phyloP scores from a whole-genome alignment of 2,329 filamentous ascomycete species.

The Capronia epimyces region DNA sequence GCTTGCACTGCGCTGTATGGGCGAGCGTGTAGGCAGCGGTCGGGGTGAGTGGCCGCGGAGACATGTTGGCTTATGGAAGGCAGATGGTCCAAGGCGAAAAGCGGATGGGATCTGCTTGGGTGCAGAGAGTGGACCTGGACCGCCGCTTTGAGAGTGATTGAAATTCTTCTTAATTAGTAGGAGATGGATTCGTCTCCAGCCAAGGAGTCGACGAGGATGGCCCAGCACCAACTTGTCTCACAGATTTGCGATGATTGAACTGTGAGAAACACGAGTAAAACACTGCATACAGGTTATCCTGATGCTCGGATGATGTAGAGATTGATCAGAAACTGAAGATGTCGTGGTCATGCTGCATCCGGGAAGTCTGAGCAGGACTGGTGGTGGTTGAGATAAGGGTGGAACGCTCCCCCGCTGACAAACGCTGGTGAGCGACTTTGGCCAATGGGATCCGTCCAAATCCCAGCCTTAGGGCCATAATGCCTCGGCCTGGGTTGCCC shows the following conservation, averaged over 20 bases:
- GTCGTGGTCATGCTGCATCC: background rate
- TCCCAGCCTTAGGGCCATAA: background rate
- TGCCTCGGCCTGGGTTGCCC: too few relatives aligned
- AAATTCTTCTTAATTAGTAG: too few relatives aligned
- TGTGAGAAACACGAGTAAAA: too few relatives aligned
- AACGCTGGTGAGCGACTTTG: background rate
- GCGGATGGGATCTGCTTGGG: too few relatives aligned
- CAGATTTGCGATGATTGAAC: too few relatives aligned
- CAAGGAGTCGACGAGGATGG: too few relatives aligned
- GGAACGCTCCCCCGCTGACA: background rate
- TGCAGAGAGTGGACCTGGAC: too few relatives aligned
- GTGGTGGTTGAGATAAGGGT: background rate
- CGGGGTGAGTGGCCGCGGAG: constrained; percentile 11
- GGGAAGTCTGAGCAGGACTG: background rate
- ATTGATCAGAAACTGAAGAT: background rate
- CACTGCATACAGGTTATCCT: too few relatives aligned
- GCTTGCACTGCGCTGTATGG: constrained; percentile 26
- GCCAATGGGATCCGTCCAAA: background rate
- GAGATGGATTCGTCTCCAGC: too few relatives aligned
- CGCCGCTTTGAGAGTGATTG: too few relatives aligned
- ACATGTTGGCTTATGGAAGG: background rate
- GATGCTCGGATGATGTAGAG: background rate
- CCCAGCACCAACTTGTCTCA: too few relatives aligned
- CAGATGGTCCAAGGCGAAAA: background rate
- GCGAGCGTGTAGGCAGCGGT: constrained; percentile 24